phyloP scores from a whole-genome alignment of 1,284 basidiomycete species.

The Mycosarcoma maydis region DNA sequence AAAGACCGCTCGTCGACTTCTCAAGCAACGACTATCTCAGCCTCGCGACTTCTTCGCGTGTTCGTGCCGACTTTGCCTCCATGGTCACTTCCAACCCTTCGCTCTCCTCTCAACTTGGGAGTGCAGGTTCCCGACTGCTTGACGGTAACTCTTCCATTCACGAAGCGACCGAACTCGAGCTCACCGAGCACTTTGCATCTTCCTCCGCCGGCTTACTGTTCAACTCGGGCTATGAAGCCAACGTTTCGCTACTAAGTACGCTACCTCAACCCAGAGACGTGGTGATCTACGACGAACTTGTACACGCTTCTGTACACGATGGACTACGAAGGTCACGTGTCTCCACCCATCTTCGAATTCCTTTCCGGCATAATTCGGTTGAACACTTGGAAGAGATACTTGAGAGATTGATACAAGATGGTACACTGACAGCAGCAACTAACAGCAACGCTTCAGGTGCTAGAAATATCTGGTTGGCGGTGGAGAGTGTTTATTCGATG shows the following conservation, averaged over 20 bases:
- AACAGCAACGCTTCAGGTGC: background rate
- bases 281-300: constrained; percentile 84
- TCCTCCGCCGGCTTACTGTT: constrained; percentile 78
- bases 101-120: constrained; percentile 70
- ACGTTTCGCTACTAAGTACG: constrained; percentile 84
- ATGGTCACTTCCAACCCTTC: constrained; percentile 12
- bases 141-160: constrained; percentile 73
- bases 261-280: constrained; percentile 83
- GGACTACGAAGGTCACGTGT: constrained; percentile 81
- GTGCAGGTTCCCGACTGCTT: constrained; percentile 88
- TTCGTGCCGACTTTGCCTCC: constrained; percentile 66
- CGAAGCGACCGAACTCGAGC: constrained; percentile 49
- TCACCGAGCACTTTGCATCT: constrained; percentile 51
- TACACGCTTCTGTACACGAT: constrained; percentile 92
- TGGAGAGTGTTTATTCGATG: constrained; percentile 94
- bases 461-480: constrained; percentile 71
- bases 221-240: constrained; percentile 95
- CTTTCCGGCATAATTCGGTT: constrained; percentile 37
- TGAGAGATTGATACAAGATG: background rate
- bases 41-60: constrained; percentile 73
- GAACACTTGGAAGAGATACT: constrained; percentile 23
- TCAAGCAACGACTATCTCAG: constrained; percentile 95
- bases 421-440: constrained; percentile 6
- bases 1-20: constrained; percentile 73
- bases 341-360: constrained; percentile 12